phyloP scores from a whole-genome alignment of 768 basidiomycete species.

The Calocera viscosa region DNA sequence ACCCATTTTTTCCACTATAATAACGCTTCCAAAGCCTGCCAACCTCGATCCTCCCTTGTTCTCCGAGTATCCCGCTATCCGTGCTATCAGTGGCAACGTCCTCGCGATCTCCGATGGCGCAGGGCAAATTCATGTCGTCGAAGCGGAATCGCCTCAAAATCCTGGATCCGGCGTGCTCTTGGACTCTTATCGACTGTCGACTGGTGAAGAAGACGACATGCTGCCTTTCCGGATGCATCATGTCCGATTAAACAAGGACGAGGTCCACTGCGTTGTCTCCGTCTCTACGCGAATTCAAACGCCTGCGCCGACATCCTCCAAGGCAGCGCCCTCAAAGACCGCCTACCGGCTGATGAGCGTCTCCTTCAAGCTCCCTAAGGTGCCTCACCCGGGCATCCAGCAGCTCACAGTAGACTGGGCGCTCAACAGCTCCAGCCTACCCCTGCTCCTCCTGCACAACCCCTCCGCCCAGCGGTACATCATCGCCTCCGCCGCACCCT shows the following conservation, averaged over 20 bases:
- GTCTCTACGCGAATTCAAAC: neutral
- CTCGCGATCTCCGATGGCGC: neutral
- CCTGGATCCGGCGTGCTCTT: slow-evolving; percentile 47
- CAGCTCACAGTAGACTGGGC: slow-evolving; percentile 37
- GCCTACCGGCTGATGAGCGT: slow-evolving; percentile 2
- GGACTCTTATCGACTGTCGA: slow-evolving; percentile 43
- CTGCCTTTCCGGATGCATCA: slow-evolving; percentile 58
- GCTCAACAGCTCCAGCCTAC: slow-evolving; percentile 54
- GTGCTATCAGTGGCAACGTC: neutral
- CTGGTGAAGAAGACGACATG: slow-evolving; percentile 24
- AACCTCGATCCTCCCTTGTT: neutral
- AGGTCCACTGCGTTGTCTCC: neutral
- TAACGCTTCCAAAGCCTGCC: slow-evolving; percentile 14
- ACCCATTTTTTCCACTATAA: slow-evolving; percentile 12
- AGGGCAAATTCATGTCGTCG: neutral
- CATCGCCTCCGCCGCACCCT: slow-evolving; percentile 46
- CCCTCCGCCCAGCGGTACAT: slow-evolving; percentile 37
- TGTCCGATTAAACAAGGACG: slow-evolving; percentile 31
- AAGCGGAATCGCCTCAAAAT: slow-evolving; percentile 38
- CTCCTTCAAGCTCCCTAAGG: slow-evolving; percentile 4
- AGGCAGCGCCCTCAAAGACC: neutral
- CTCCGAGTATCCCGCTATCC: neutral
- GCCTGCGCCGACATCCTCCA: neutral
- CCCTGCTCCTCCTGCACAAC: slow-evolving; percentile 45
- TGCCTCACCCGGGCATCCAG: slow-evolving; percentile 33